phyloP scores from a whole-genome alignment of 805 yeast species.

The Hanseniaspora meyeri region DNA sequence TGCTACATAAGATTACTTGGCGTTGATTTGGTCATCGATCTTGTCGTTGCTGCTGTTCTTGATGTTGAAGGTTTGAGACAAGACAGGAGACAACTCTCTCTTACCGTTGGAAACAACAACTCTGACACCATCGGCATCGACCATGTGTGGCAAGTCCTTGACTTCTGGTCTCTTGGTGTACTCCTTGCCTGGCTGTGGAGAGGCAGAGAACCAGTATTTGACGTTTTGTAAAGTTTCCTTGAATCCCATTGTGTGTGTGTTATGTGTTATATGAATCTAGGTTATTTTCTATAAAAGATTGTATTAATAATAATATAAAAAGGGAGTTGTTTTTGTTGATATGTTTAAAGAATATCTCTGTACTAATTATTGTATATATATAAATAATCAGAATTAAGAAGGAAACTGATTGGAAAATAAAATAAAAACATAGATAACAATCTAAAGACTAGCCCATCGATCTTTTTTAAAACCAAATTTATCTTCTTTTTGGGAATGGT shows the following conservation, averaged over 20 bases:
- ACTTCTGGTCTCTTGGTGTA: constrained; percentile 20
- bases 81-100: constrained; percentile 20
- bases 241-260: constrained; percentile 11
- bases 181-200: constrained; percentile 21
- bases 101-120: constrained; percentile 24
- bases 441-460: neutral
- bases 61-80: constrained; percentile 19
- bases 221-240: constrained; percentile 18
- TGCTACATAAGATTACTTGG: neutral
- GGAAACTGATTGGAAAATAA: too few species aligned
- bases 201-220: constrained; percentile 19
- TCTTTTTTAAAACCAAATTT: too few species aligned
- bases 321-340: too few species aligned
- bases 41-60: constrained; percentile 13
- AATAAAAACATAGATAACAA: too few species aligned
- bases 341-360: too few species aligned
- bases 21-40: constrained; percentile 18
- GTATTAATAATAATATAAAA: too few species aligned
- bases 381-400: too few species aligned
- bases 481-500: too few species aligned
- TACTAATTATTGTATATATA: too few species aligned
- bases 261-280: neutral
- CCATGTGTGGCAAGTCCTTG: constrained; percentile 22
- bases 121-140: constrained; percentile 20
- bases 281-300: too few species aligned